Base-by-base conservation (phyloP, 208 protist genomes). In the Trichomonas tenax region DNA sequence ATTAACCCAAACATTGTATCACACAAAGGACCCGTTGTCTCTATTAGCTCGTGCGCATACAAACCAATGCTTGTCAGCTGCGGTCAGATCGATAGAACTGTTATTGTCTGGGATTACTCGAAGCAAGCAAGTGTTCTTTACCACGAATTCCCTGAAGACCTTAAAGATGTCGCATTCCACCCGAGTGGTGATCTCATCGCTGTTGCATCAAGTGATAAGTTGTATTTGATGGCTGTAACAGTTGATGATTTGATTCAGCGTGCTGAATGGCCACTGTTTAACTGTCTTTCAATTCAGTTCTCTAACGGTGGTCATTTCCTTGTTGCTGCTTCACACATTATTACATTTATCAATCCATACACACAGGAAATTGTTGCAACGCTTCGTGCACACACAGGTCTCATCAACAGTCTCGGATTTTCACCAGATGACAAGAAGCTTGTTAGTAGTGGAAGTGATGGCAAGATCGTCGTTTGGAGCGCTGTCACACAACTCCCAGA, bases 271-370 rank as follows among this genome's bases (percentile, higher is more conserved):
- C 82, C 82, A 1, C 41, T 90, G 9, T 90, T 90, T 31, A 90
- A 90, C 41, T 90, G 82, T 90, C 41, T 90, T 48, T 90, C 40
- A 9, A 90, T 90, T n/a, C 23, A 48, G 41, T 90, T 90, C 48
- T 34, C 15, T 4, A 90, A 90, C n/a, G 82, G 82, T 90, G 82
- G 82, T 1, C 82, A 90, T 31, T 90, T 90, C n/a, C n/a, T 90
- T 34, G 82, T 90, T 34, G 82, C 82, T n/a, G 82, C 82, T 48
- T 90, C 82, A 34, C 82, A 90, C n/a, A 90, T 90, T 48, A 90
- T 90, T 48, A 90, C 82, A n/a, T 90, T 90, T 48, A 90, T 90
- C n/a, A 90, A 90, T 48, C 82, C 82, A 34, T 90, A 90, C n/a
- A 90, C 82, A 26, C 82, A 90, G 48, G 82, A 90, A 90, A 90